Percentiles rank a stretch among this genome's conserved stretches.
Evolutionary conservation across 495 filamentous ascomycete genomes (phyloP).

Genomic region (Aspergillus nanangensis): DNA sequence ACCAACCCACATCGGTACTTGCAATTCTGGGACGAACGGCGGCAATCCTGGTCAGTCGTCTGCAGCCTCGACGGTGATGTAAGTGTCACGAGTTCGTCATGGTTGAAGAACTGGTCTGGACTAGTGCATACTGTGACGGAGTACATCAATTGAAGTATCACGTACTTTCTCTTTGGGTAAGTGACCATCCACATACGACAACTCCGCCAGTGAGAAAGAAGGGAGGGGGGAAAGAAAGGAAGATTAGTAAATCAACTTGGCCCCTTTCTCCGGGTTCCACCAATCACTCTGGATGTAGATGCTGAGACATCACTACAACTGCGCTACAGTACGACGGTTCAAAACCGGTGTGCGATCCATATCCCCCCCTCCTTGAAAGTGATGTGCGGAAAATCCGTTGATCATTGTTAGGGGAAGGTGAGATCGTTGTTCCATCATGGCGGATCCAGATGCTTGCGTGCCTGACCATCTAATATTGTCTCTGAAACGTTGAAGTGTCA

Average conservation of each 20-base stretch:
- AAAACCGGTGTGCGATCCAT: neutral
- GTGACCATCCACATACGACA: no score
- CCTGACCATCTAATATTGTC: neutral
- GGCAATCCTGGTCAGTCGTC: neutral
- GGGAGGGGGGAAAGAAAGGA: neutral
- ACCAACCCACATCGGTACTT: neutral
- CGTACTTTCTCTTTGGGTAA: no score
- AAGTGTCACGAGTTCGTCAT: neutral
- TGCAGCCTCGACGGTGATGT: neutral
- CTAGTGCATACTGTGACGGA: neutral
- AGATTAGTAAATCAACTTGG: neutral
- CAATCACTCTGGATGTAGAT: neutral
- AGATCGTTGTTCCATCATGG: neutral
- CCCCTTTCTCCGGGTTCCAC: constrained; percentile 3
- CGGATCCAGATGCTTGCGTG: neutral
- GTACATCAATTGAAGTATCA: no score
- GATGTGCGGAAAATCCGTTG: neutral
- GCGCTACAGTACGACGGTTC: neutral
- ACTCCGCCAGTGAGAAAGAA: neutral
- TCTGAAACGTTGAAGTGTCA: neutral
- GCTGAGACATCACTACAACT: neutral
- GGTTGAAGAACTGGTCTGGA: neutral
- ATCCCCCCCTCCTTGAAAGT: no score
- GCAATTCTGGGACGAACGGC: neutral
- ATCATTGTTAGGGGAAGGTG: neutral